Evolutionary conservation across 257 asterid species (phyloP).

Genomic region (Cruciata laevipes): DNA sequence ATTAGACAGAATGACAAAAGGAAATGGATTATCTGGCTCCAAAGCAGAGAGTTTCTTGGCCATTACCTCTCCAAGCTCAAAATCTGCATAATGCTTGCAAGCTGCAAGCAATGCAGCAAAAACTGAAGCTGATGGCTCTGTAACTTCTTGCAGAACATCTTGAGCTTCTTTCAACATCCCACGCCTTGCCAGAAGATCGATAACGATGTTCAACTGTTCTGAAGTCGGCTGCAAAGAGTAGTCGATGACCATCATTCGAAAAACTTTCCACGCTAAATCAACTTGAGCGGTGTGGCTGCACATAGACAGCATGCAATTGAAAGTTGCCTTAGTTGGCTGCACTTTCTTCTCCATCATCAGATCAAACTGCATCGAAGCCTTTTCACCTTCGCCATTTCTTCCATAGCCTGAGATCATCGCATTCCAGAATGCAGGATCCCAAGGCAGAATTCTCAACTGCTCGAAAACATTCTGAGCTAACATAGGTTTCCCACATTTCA

Average conservation of each 20-base stretch:
- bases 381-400: conserved; percentile 51
- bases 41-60: conserved; percentile 45
- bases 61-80: conserved; percentile 55
- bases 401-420: conserved; percentile 93
- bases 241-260: conserved; percentile 41
- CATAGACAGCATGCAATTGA: conserved; percentile 63
- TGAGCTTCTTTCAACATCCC: conserved; percentile 67
- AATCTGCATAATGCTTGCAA: conserved; percentile 48
- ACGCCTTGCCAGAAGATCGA: conserved; percentile 71
- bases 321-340: conserved; percentile 57
- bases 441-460: conserved; percentile 36
- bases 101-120: conserved; percentile 63
- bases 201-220: conserved; percentile 51
- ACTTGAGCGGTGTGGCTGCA: conserved; percentile 66
- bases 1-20: conserved; percentile 75
- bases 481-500: conserved; percentile 66
- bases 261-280: conserved; percentile 53
- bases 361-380: conserved; percentile 51
- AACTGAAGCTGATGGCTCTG: conserved; percentile 40
- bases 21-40: conserved; percentile 65
- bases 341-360: conserved; percentile 54
- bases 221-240: conserved; percentile 55
- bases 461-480: conserved; percentile 39
- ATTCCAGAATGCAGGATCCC: conserved; percentile 85
- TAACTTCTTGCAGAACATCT: conserved; percentile 48